Evolutionary conservation across 371 early-diverging fungal genomes (phyloP).

Genomic region (Mortierella sp.): DNA sequence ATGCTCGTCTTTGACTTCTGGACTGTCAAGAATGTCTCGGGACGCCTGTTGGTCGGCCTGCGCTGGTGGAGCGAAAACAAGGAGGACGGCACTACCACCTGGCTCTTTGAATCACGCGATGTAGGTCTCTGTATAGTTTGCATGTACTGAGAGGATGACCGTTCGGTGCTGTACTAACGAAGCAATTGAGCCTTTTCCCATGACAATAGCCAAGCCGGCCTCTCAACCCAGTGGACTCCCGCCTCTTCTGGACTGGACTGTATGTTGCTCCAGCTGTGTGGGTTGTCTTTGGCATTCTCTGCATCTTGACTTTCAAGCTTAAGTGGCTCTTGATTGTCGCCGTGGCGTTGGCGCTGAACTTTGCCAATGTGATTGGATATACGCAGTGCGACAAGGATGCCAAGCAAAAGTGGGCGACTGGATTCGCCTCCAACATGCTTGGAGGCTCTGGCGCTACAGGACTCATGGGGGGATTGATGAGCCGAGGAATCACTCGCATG

Average conservation of each 20-base stretch:
- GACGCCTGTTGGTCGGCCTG: slow-evolving; percentile 94
- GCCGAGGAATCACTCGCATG: slow-evolving; percentile 55
- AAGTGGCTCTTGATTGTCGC: slow-evolving; percentile 90
- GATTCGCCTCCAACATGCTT: slow-evolving; percentile 55
- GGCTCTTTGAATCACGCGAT: slow-evolving; percentile 95
- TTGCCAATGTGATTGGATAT: slow-evolving; percentile 96
- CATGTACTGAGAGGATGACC: neutral
- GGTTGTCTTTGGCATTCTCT: slow-evolving; percentile 84
- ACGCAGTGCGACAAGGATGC: slow-evolving; percentile 96
- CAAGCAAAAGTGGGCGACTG: slow-evolving; percentile 73
- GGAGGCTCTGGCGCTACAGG: slow-evolving; percentile 46
- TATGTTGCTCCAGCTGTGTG: slow-evolving; percentile 91
- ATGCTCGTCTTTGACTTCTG: slow-evolving; percentile 97
- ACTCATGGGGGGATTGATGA: slow-evolving; percentile 53
- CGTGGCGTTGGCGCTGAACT: slow-evolving; percentile 86
- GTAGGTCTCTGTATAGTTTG: slow-evolving; percentile 63
- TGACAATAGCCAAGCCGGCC: slow-evolving; percentile 72
- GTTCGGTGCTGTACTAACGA: neutral
- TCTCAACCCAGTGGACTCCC: slow-evolving; percentile 88
- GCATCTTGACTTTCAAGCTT: slow-evolving; percentile 75
- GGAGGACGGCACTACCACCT: slow-evolving; percentile 92
- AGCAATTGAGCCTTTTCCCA: neutral
- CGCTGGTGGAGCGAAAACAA: slow-evolving; percentile 99
- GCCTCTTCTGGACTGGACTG: slow-evolving; percentile 93
- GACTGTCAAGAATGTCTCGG: slow-evolving; percentile 98